A percentile compares a stretch with the other conserved stretches of the same genome.
phyloP scores from a whole-genome alignment of 768 basidiomycete genomes.

The Mycena rosella region DNA sequence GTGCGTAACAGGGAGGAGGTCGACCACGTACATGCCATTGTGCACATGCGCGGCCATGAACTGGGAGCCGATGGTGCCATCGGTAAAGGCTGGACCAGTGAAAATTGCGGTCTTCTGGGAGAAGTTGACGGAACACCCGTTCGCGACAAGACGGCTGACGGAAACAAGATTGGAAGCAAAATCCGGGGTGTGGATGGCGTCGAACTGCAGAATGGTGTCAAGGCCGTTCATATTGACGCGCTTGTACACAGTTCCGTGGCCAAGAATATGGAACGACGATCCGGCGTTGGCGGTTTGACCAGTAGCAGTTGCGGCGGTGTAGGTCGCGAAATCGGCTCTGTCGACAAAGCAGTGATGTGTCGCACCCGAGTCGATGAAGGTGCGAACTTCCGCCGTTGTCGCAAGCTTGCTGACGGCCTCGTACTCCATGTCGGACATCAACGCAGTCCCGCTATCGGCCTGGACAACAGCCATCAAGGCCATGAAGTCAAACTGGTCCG shows the following conservation, averaged over 20 bases:
- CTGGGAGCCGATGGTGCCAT: not conserved
- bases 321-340: not conserved
- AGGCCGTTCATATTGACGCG: not conserved
- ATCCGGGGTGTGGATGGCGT: not conserved
- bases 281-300: not conserved
- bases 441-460: not conserved
- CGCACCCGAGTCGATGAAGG: conserved; percentile 1
- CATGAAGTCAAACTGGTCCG: too few species aligned
- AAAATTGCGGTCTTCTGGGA: not conserved
- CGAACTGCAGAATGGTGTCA: not conserved
- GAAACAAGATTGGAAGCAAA: too few species aligned
- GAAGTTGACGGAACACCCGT: not conserved
- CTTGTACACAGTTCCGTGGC: conserved; percentile 13
- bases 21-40: not conserved
- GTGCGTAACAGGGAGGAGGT: not conserved
- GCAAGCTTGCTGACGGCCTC: not conserved
- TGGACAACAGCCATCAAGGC: not conserved
- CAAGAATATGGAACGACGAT: conserved; percentile 12
- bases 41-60: not conserved
- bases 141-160: not conserved
- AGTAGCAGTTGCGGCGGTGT: not conserved
- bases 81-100: not conserved
- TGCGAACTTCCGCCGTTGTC: not conserved
- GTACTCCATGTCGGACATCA: not conserved
- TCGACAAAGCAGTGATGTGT: not conserved